phyloP scores from a whole-genome alignment of 768 basidiomycete genomes.

The Boletellus sp. region DNA sequence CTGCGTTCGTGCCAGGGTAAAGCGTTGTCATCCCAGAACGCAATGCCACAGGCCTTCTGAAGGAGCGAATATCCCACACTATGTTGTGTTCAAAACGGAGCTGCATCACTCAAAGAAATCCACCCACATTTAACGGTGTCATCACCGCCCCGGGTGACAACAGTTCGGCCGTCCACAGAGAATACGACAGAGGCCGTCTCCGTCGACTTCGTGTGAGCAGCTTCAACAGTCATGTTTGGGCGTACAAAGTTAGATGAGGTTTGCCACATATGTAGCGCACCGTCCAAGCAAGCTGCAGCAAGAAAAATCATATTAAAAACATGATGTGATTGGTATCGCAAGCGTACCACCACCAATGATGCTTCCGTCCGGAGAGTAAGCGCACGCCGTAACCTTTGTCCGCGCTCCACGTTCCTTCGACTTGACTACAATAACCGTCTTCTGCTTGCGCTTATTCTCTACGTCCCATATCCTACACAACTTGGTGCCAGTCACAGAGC shows the following conservation, averaged over 20 bases:
- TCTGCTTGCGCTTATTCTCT: conserved; percentile 90
- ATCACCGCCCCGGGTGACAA: conserved; percentile 90
- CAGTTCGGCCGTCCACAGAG: conserved; percentile 79
- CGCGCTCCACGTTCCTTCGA: conserved; percentile 92
- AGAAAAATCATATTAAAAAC: conserved; percentile 5
- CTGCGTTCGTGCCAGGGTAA: conserved; percentile 90
- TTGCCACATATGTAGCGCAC: conserved; percentile 91
- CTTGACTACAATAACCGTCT: conserved; percentile 93
- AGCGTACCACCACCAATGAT: conserved; percentile 81
- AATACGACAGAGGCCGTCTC: conserved; percentile 87
- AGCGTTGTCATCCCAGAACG: conserved; percentile 63
- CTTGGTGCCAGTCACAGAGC: conserved; percentile 2
- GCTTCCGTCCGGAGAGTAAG: conserved; percentile 87
- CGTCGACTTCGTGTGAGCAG: conserved; percentile 80
- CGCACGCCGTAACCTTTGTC: conserved; percentile 85
- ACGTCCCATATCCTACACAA: conserved; percentile 84
- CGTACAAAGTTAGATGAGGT: conserved; percentile 89
- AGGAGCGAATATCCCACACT: conserved; percentile 95
- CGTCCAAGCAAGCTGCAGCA: conserved; percentile 77
- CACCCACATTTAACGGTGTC: conserved; percentile 91
- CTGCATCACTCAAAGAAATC: background rate
- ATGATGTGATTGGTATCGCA: conserved; percentile 8
- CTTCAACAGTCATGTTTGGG: conserved; percentile 82
- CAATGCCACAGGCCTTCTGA: conserved; percentile 84
- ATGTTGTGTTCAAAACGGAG: conserved; percentile 1